These are phyloP conservation scores for Allium fistulosum DNA, from an alignment of 106 monocot species.

Conservation along the genomic window DNA sequence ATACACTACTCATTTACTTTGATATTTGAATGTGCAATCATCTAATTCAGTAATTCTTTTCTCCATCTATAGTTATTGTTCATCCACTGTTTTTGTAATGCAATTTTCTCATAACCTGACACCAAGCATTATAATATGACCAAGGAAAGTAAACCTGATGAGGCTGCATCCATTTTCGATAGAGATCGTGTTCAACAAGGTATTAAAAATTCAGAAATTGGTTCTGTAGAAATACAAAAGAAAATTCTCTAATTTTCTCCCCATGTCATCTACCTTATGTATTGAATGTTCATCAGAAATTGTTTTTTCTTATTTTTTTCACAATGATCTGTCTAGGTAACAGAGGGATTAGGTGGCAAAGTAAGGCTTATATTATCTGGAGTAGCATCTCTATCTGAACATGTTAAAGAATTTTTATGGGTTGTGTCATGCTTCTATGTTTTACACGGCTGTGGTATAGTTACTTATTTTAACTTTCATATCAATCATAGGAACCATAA, in stretches of 20 bases:
- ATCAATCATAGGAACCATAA: too few relatives aligned
- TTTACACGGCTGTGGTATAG: constrained; percentile 89
- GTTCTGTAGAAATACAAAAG: too few relatives aligned
- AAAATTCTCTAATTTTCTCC: not conserved
- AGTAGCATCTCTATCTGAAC: constrained; percentile 74
- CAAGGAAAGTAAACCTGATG: constrained; percentile 61
- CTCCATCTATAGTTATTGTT: too few relatives aligned
- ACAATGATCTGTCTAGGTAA: constrained; percentile 39
- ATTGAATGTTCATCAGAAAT: too few relatives aligned
- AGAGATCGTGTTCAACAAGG: constrained; percentile 83
- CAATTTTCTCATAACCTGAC: constrained; percentile 23
- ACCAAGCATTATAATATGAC: constrained; percentile 32
- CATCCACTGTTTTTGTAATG: too few relatives aligned
- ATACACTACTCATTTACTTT: too few relatives aligned
- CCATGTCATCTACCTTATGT: not conserved
- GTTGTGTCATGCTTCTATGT: constrained; percentile 82
- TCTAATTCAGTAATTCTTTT: constrained; percentile 11
- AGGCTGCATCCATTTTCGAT: constrained; percentile 69
- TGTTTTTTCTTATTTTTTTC: constrained; percentile 1
- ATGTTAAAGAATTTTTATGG: constrained; percentile 78
- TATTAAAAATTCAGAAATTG: not conserved
- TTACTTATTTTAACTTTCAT: too few relatives aligned
- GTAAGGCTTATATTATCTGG: constrained; percentile 85
- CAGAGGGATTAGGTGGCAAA: constrained; percentile 76
- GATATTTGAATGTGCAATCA: too few relatives aligned